A percentile compares a stretch with the other conserved stretches of the same genome.
Conservation (phyloP, 768 basidiomycete genomes). For the Russula olivacea region DNA sequence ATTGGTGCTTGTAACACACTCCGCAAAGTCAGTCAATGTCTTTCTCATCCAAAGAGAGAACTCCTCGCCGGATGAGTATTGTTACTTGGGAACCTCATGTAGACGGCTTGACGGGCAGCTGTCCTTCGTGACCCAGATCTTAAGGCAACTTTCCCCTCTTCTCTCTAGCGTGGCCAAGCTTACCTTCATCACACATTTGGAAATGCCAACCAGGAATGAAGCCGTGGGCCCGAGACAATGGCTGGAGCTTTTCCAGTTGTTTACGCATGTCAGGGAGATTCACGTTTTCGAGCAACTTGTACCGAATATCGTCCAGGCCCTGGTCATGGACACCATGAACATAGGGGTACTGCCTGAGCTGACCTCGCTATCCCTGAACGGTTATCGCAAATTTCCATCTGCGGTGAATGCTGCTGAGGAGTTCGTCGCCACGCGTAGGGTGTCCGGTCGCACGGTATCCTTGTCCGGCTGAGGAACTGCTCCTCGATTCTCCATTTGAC, state of each 20-base stretch:
- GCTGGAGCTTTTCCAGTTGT: slow-evolving; percentile 3
- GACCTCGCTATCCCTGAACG: neutral
- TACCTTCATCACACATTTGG: no score
- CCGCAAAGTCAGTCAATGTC: neutral
- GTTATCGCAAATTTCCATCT: neutral
- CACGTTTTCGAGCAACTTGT: neutral
- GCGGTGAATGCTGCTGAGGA: neutral
- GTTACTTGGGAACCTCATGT: neutral
- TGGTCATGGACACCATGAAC: neutral
- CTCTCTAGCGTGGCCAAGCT: neutral
- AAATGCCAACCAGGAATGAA: neutral
- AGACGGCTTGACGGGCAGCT: slow-evolving; percentile 5
- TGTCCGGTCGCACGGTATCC: neutral
- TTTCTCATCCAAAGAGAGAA: neutral
- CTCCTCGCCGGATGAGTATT: neutral
- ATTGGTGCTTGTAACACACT: neutral
- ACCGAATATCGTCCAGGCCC: neutral
- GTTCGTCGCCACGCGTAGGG: neutral
- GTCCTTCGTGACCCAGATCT: slow-evolving; percentile 4
- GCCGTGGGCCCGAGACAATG: neutral
- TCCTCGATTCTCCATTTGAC: no score
- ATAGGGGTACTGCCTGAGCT: neutral
- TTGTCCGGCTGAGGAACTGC: neutral
- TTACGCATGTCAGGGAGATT: neutral
- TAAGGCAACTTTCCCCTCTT: neutral